These are phyloP conservation scores for Cryptococcus sp. DNA, from an alignment of 1,284 basidiomycete species.

Conservation along the genomic window DNA sequence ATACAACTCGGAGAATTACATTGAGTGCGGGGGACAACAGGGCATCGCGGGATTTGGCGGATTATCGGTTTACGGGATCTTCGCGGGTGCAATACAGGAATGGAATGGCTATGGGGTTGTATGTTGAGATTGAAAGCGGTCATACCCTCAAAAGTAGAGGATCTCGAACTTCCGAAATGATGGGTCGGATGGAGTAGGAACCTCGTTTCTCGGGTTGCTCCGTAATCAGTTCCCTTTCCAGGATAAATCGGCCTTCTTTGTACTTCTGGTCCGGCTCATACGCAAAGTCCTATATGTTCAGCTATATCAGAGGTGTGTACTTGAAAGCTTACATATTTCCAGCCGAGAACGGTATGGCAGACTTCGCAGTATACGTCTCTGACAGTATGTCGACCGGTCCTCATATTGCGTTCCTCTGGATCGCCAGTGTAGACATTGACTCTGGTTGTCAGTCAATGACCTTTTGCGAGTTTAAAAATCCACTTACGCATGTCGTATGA, in stretches of 20 bases:
- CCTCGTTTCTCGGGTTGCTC: constrained; percentile 39
- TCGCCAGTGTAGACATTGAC: constrained; percentile 86
- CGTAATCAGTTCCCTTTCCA: constrained; percentile 79
- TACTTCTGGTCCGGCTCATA: constrained; percentile 88
- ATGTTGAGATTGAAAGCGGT: too few relatives aligned
- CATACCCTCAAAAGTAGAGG: too few relatives aligned
- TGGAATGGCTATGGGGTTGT: too few relatives aligned
- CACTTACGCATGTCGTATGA: constrained; percentile 85
- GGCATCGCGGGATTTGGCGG: not conserved
- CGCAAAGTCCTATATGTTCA: constrained; percentile 69
- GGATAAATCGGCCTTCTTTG: constrained; percentile 97
- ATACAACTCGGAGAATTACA: too few relatives aligned
- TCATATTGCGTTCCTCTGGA: constrained; percentile 88
- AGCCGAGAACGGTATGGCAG: constrained; percentile 78
- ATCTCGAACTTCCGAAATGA: not conserved
- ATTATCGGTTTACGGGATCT: too few relatives aligned
- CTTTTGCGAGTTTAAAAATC: not conserved
- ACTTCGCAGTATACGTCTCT: constrained; percentile 90
- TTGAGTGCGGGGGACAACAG: not conserved
- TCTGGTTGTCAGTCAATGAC: constrained; percentile 48
- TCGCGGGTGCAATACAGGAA: not conserved
- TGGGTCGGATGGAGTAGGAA: too few relatives aligned
- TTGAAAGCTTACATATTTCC: constrained; percentile 86
- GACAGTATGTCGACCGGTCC: constrained; percentile 92
- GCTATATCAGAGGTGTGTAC: not conserved